Evolutionary conservation across 2,329 filamentous ascomycete species (phyloP).

Genomic region (Fusarium heterosporum): DNA sequence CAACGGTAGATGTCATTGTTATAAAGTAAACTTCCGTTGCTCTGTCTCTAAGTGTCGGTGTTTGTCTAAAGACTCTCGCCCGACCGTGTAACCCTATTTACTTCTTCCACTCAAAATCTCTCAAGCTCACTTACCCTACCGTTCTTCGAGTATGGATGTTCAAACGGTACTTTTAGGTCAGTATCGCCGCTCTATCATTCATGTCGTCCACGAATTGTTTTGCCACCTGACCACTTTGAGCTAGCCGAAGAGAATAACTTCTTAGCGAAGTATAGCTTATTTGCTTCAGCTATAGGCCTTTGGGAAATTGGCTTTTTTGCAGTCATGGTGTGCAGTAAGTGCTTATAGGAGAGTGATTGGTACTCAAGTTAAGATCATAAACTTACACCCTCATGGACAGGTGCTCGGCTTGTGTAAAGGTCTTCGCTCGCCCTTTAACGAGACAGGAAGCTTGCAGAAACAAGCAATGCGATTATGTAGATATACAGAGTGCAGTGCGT

Average conservation of each 20-base stretch:
- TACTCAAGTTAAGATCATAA: neutral
- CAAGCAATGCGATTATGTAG: neutral
- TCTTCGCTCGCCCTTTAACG: neutral
- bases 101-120: neutral
- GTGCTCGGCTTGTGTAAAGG: neutral
- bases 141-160: neutral
- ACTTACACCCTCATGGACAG: slow-evolving; percentile 18
- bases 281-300: no score
- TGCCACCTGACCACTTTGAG: neutral
- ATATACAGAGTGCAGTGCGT: neutral
- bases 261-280: neutral
- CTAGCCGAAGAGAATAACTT: neutral
- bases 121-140: neutral
- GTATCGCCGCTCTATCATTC: slow-evolving; percentile 11
- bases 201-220: slow-evolving; percentile 18
- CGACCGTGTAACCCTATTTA: neutral
- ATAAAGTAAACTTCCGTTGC: neutral
- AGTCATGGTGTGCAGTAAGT: neutral
- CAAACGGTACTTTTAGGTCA: neutral
- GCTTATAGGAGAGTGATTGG: neutral
- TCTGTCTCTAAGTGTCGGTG: neutral
- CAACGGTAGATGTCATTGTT: no score
- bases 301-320: neutral
- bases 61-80: neutral
- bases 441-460: neutral